Evolutionary conservation across 2,329 filamentous ascomycete species (phyloP), one percentile per base, ranked within the genome.

Genomic region (Aspergillus pseudotamarii): DNA sequence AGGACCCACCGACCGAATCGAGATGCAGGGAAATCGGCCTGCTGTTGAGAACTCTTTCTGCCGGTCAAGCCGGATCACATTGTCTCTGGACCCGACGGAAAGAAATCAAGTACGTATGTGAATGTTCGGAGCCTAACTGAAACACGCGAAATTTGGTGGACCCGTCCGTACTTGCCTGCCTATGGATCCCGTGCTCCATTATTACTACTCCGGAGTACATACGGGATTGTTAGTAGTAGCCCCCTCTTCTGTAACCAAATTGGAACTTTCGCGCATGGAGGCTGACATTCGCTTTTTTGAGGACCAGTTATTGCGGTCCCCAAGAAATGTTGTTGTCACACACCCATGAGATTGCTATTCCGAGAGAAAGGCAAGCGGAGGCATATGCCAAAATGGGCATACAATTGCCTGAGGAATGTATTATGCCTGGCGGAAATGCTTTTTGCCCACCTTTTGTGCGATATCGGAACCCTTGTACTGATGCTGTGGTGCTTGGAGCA

Each of bases 51-150:
- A n/a, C 12, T 28, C 26, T 32, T 48, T 30, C 34, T 45, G 58
- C 58, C 58, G 46, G 57, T 26, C 48, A 59, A 50, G 36, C 46
- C 57, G 48, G 36, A 59, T 45, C 58, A 53, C 26, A 11, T 43
- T 38, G 5, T 41, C 21, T 11, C n/a, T 38, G 11, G 51, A 16
- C 12, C 21, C n/a, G 51, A 55, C 21, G 19, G 16, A 26, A 32
- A n/a, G n/a, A 19, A 38, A 41, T 19, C 48, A 30, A 21, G 45
- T 16, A 48, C 26, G 9, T 16, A 50, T 16, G 34, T 36, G 14
- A 30, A 32, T 32, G 48, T n/a, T 51, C 28, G 26, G 48, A 21
- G 19, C 8, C 28, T 32, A 32, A 14, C 26, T n/a, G 16, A 51
- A 51, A 51, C 16, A n/a, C 28, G 48, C 48, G 48, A 51, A 51